Base-by-base conservation (phyloP, 1,139 yeast species). In the Suhomyces anneliseae region DNA sequence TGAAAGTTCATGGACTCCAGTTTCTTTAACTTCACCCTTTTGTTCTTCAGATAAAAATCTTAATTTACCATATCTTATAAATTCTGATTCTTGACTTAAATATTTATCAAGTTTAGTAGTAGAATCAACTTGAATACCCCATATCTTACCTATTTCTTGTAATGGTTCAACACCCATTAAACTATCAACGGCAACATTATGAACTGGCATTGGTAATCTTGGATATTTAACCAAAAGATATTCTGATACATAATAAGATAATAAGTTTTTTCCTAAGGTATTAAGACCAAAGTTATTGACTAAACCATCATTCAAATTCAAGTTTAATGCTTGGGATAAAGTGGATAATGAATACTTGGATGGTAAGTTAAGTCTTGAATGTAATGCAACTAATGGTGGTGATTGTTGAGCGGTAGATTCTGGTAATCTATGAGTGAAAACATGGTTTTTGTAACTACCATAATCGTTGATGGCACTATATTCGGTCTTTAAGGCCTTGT, bases 81-180 rank as follows among this genome's bases (percentile, higher is more conserved):
- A 78, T 55, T 80, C 82, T 15, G 89, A 81, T 64, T 87, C 95
- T 51, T 84, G 81, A 34, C 85, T 77, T 57, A 92, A 72, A 58
- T 78, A 82, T 59, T 90, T 80, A 47, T 86, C 85, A 54, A 90
- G 70, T 40, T 85, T 77, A 27, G 88, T 71, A 10, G 83, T 69
- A 24, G 72, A 68, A 63, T 90, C 97, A 33, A 78, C 75, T 66
- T 89, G 93, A 45, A 93, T 84, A 67, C 99, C 99, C 98, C 98
- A 93, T 32, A 71, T 61, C 58, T 73, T 76, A 31, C 92, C 97
- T 36, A 90, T 70, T 42, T 77, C 78, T 38, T 80, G 71, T 51
- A 93, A 72, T 0, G 90, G 76, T 14, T 74, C 76, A 37, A 81
- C 78, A 2, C 93, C 88, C 66, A 85, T 76, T 61, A 82, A 87